Evolutionary conservation across 129 eudicot genomes (phyloP).

Genomic region (Smallanthus sonchifolius): DNA sequence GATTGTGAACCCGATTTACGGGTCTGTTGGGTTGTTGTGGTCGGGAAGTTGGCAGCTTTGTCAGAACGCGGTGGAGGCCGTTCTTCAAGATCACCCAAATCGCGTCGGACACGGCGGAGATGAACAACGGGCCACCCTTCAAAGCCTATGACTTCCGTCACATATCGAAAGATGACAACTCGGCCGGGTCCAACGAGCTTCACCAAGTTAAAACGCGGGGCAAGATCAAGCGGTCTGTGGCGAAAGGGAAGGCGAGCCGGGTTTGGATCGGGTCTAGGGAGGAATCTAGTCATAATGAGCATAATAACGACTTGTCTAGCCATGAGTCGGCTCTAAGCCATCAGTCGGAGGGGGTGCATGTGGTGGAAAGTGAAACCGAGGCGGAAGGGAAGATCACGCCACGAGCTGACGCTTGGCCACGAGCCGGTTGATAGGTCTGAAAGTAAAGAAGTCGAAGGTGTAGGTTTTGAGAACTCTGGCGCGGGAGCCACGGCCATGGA

Average conservation of each 20-base stretch:
- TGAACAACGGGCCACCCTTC: slow-evolving; percentile 55
- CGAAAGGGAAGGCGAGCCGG: slow-evolving; percentile 29
- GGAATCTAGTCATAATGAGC: slow-evolving; percentile 25
- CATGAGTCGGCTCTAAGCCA: slow-evolving; percentile 72
- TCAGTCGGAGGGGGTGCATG: slow-evolving; percentile 44
- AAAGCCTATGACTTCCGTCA: slow-evolving; percentile 75
- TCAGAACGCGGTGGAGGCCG: slow-evolving; percentile 78
- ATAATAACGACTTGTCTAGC: slow-evolving; percentile 41
- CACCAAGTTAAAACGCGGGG: slow-evolving; percentile 64
- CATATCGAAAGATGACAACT: slow-evolving; percentile 43
- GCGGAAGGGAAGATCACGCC: slow-evolving; percentile 19
- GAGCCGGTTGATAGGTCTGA: slow-evolving; percentile 33
- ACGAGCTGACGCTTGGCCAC: slow-evolving; percentile 53
- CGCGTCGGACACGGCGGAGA: slow-evolving; percentile 48
- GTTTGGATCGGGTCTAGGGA: slow-evolving; percentile 35
- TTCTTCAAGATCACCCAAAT: slow-evolving; percentile 64
- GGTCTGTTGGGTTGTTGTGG: slow-evolving; percentile 85
- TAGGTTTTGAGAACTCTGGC: slow-evolving; percentile 1
- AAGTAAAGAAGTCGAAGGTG: slow-evolving; percentile 7
- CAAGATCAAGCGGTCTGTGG: slow-evolving; percentile 60
- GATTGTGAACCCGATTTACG: slow-evolving; percentile 83
- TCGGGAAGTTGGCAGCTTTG: slow-evolving; percentile 82
- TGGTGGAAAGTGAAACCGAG: slow-evolving; percentile 30
- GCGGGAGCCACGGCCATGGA: slow-evolving; percentile 29
- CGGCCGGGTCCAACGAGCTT: slow-evolving; percentile 42